Evolutionary conservation across 805 yeast species (phyloP), one percentile per base, ranked within the genome.

Genomic region (Komagataella pseudopastoris): DNA sequence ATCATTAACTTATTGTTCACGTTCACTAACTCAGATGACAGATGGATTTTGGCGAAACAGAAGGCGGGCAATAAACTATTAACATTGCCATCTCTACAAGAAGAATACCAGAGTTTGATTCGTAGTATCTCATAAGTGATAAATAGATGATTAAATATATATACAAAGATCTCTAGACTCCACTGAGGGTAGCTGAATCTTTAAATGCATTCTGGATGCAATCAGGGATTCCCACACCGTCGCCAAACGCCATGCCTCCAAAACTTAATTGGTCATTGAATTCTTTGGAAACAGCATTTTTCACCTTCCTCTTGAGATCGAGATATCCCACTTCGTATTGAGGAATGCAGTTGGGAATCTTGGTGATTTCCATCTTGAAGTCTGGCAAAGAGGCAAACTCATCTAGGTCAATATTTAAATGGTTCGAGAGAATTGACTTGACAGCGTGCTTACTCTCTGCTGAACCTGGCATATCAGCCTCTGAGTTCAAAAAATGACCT

Each of bases 151-250:
- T 7, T 22, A 22, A 48, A 30, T 30, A 30, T 24, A 24, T 7
- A 10, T 10, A 30, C 39, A 30, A 30, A 30, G 39, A 48, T 16
- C 14, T 30, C 5, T 30, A 30, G 5, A 10, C 14, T 12, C 39
- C 53, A 36, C 51, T 24, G 14, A 66, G 62, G 44, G 65, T 54
- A n/a, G 63, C 56, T 4, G 90, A 93, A 52, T 72, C 77, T 49
- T 72, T 75, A 51, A 85, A 72, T 3, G 84, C 77, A 59, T 81
- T 80, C 36, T 77, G 64, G 1, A 88, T 83, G 56, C 90, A 84
- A 65, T 90, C 96, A 1, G 96, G 96, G 2, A 90, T 90, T 1
- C 96, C 96, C 6, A 88, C 81, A 1, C 95, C 91, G 47, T 75
- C 78, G 6, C 88, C 85, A 56, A 85, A 80, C 2, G 81, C 72